A percentile compares a stretch with the other conserved stretches of the same genome.
Conservation (phyloP, 192 early-diverging fungal species). For the Martensiomyces pterosporus region DNA sequence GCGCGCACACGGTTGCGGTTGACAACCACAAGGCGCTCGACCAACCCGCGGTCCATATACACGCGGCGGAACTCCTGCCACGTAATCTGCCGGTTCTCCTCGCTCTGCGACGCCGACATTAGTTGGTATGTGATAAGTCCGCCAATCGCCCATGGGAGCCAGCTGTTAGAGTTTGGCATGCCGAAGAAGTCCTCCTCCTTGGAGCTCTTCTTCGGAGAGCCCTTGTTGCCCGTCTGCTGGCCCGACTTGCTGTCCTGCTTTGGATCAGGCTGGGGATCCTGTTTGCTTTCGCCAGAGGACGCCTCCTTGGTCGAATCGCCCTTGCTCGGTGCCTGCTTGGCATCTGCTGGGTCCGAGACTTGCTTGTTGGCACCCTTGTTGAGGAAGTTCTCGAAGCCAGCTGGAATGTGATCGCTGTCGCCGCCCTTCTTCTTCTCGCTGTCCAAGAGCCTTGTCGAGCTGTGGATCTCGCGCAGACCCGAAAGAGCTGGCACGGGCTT, state of each 20-base stretch:
- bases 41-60: slow-evolving; percentile 88
- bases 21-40: slow-evolving; percentile 83
- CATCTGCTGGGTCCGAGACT: slow-evolving; percentile 5
- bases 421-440: slow-evolving; percentile 14
- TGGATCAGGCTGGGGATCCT: neutral
- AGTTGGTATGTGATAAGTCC: slow-evolving; percentile 19
- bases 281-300: neutral
- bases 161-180: slow-evolving; percentile 41
- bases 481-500: neutral
- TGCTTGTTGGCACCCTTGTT: slow-evolving; percentile 44
- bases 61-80: slow-evolving; percentile 89
- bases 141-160: slow-evolving; percentile 10
- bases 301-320: neutral
- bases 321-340: slow-evolving; percentile 1
- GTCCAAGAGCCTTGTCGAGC: slow-evolving; percentile 13
- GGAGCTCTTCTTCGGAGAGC: slow-evolving; percentile 6
- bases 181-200: slow-evolving; percentile 39
- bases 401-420: slow-evolving; percentile 52
- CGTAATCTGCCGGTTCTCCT: slow-evolving; percentile 65
- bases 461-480: slow-evolving; percentile 36
- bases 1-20: slow-evolving; percentile 85
- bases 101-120: slow-evolving; percentile 6
- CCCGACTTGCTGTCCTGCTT: neutral
- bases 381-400: slow-evolving; percentile 71
- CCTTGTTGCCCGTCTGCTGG: neutral